These are phyloP conservation scores for Salmacisia buchloeana DNA, from an alignment of 1,284 basidiomycete species.

Conservation along the genomic window DNA sequence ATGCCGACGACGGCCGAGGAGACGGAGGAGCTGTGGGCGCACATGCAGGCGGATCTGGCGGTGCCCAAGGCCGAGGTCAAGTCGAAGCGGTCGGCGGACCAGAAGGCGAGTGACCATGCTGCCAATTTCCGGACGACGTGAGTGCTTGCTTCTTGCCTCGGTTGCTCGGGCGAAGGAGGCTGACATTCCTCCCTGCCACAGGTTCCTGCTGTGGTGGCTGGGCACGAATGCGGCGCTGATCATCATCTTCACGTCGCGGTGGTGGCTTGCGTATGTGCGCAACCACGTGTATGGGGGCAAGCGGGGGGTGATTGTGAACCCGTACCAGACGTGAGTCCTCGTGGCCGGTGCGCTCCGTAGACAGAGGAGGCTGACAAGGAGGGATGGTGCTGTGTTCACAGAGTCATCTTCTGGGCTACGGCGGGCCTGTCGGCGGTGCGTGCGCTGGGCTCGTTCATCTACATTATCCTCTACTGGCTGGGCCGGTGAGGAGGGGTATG, in stretches of 20 bases:
- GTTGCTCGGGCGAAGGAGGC: constrained; percentile 67
- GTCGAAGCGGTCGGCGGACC: constrained; percentile 76
- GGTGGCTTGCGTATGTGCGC: constrained; percentile 13
- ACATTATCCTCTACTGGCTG: constrained; percentile 19
- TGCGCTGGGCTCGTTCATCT: constrained; percentile 25
- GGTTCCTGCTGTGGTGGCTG: constrained; percentile 11
- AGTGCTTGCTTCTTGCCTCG: neutral
- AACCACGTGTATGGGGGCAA: constrained; percentile 5
- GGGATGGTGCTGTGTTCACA: neutral
- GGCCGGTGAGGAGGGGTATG: too few relatives aligned
- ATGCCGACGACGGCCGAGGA: constrained; percentile 74
- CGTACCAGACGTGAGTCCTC: constrained; percentile 8
- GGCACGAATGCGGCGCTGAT: constrained; percentile 14
- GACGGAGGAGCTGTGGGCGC: constrained; percentile 72
- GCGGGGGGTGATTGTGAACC: constrained; percentile 5
- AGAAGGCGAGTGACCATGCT: constrained; percentile 80
- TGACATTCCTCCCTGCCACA: constrained; percentile 58
- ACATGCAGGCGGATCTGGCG: constrained; percentile 61
- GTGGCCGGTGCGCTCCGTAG: too few relatives aligned
- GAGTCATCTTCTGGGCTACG: constrained; percentile 26
- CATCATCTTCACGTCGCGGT: constrained; percentile 17
- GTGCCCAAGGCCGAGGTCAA: constrained; percentile 59
- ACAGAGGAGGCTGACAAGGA: neutral
- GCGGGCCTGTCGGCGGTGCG: constrained; percentile 30
- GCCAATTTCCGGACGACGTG: constrained; percentile 61